Base-by-base conservation (phyloP, 2,329 filamentous ascomycete species). In the Botrytis hyacinthi region DNA sequence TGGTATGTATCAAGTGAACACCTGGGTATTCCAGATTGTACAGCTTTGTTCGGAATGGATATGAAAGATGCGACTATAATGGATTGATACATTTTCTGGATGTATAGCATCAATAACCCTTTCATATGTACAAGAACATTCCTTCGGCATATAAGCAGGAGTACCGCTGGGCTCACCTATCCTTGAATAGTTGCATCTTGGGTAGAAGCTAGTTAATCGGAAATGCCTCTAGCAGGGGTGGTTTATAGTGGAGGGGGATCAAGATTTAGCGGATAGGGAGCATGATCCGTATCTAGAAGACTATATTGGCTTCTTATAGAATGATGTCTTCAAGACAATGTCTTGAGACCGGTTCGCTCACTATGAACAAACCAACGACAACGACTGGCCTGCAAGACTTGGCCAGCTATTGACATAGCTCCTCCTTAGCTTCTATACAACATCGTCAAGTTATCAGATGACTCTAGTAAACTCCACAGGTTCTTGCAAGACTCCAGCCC, bases 371-470 rank as follows among this genome's bases (percentile, higher is more conserved):
- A 40, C 59, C 59, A 42, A 18, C 10, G 3, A 42, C 22, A 42
- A n/a, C 20, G 3, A n/a, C 14, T n/a, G 22, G 7, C 12, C 37
- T 9, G 12, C 12, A 26, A 61, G 7, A 26, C 35, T 16, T 8
- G 6, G 0, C 3, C 32, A 8, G 5, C 2, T 9, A n/a, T 16
- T 7, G 22, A 8, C 3, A 22, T 2, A 26, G 26, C 22, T 8
- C 0, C 35, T 3, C 32, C 22, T 26, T 26, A n/a, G 7, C 1
- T n/a, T n/a, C 7, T n/a, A 8, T 32, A 57, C n/a, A 7, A 4
- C 14, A 62, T 18, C 22, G 18, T n/a, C 37, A 42, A 62, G 14
- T 4, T 40, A 5, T 42, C 7, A 18, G 14, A 37, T n/a, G 12
- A 61, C 35, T 6, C 32, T 37, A 7, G 20, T 16, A 26, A 37